Conservation (phyloP, 208 protist genomes). For the Plasmodiophora brassicae region DNA sequence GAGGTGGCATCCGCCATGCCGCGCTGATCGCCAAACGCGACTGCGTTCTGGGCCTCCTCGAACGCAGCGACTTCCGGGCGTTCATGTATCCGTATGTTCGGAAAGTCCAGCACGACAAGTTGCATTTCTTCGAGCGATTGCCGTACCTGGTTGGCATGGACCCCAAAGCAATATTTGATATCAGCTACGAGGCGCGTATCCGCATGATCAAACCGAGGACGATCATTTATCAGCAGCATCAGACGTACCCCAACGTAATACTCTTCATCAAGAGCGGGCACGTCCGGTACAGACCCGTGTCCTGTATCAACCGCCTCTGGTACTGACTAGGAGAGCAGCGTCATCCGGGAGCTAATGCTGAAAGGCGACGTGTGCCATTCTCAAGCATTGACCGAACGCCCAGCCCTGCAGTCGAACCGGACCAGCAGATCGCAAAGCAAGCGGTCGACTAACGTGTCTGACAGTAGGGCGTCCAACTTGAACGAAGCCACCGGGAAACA, state of each 20-base stretch:
- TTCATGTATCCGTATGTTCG: conserved; percentile 5
- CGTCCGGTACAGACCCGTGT: background rate
- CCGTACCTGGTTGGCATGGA: background rate
- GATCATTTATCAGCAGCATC: conserved; percentile 3
- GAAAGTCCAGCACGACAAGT: conserved; percentile 10
- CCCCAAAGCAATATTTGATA: background rate
- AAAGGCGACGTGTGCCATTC: no score
- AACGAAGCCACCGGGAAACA: no score
- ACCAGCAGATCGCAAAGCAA: no score
- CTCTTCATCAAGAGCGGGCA: background rate
- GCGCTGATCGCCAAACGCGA: background rate
- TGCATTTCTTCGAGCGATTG: background rate
- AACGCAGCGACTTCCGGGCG: background rate
- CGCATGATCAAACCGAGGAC: background rate
- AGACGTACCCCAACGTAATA: background rate
- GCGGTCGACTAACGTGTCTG: no score
- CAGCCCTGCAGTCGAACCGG: no score
- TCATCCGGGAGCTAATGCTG: background rate
- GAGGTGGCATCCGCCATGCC: background rate
- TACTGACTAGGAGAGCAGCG: background rate
- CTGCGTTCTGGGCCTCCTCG: background rate
- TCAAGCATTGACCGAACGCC: no score
- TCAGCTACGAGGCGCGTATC: background rate
- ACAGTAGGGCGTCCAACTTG: no score
- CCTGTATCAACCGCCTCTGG: background rate